phyloP scores from a whole-genome alignment of 225 moss, liverwort and hornwort genomes.

The Bryoerythrophyllum caledonicum region DNA sequence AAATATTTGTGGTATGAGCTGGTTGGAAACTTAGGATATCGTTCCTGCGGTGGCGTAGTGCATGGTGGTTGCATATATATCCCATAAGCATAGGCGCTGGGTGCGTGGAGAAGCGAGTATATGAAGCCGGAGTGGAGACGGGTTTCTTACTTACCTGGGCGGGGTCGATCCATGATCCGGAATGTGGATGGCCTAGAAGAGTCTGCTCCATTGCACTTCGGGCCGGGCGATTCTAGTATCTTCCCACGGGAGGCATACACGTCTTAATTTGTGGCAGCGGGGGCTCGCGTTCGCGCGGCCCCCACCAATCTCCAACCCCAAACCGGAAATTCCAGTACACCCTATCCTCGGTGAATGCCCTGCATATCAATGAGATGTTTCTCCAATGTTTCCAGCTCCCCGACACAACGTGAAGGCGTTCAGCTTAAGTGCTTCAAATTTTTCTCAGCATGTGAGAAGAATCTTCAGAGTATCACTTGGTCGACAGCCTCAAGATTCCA shows the following conservation, averaged over 20 bases:
- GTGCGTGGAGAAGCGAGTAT: neutral
- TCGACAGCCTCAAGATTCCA: neutral
- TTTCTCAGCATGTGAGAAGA: too few species aligned
- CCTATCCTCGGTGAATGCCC: too few species aligned
- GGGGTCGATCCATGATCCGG: neutral
- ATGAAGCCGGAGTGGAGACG: neutral
- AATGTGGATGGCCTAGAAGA: neutral
- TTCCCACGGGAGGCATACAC: constrained; percentile 59
- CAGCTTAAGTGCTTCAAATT: too few species aligned
- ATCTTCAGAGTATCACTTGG: too few species aligned
- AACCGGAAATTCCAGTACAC: neutral
- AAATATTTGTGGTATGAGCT: too few species aligned
- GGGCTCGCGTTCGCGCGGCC: constrained; percentile 77
- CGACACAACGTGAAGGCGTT: too few species aligned
- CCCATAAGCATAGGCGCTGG: neutral
- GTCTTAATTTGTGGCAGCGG: constrained; percentile 75
- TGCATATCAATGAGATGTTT: too few species aligned
- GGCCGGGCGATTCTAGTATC: constrained; percentile 40
- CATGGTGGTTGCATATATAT: neutral
- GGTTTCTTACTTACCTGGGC: neutral
- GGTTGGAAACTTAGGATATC: too few species aligned
- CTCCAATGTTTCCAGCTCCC: too few species aligned
- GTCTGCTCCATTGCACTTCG: neutral
- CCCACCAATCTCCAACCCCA: neutral
- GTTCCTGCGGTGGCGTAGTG: too few species aligned